Conservation (phyloP, 2,329 filamentous ascomycete species). For the Ophiocordyceps camponoti-rufipedis region DNA sequence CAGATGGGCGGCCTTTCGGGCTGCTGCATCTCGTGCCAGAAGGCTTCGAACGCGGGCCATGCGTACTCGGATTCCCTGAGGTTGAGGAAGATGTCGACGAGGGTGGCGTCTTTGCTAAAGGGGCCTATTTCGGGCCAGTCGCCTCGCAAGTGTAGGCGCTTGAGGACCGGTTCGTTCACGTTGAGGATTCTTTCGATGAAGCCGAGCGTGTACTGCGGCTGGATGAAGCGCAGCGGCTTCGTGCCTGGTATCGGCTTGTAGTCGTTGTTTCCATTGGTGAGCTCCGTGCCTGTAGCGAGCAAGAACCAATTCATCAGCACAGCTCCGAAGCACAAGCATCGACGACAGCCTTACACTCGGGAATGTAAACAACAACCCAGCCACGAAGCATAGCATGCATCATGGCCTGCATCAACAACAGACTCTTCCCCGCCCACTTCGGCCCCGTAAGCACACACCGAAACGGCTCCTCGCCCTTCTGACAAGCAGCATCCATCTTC, state of each 20-base stretch:
- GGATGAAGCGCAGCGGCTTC: slow-evolving; percentile 46
- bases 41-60: slow-evolving; percentile 61
- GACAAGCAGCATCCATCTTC: slow-evolving; percentile 35
- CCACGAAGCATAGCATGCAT: slow-evolving; percentile 62
- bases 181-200: slow-evolving; percentile 56
- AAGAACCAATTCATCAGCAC: not conserved
- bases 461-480: slow-evolving; percentile 31
- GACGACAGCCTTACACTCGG: slow-evolving; percentile 48
- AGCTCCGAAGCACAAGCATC: not conserved
- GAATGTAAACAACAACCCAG: slow-evolving; percentile 79
- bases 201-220: slow-evolving; percentile 58
- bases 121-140: slow-evolving; percentile 24
- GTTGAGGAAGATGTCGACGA: slow-evolving; percentile 52
- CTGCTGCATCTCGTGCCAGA: slow-evolving; percentile 62
- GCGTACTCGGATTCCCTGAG: slow-evolving; percentile 59
- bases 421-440: slow-evolving; percentile 68
- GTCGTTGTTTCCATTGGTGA: slow-evolving; percentile 63
- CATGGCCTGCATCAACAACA: slow-evolving; percentile 69
- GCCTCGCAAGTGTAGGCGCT: slow-evolving; percentile 23
- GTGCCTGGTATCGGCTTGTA: slow-evolving; percentile 53
- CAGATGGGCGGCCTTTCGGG: slow-evolving; percentile 41
- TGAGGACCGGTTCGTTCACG: slow-evolving; percentile 52
- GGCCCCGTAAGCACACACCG: slow-evolving; percentile 56
- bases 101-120: slow-evolving; percentile 35
- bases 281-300: slow-evolving; percentile 42